Conservation (phyloP, 2,329 filamentous ascomycete genomes). For the Hawksworthiomyces lignivorus region DNA sequence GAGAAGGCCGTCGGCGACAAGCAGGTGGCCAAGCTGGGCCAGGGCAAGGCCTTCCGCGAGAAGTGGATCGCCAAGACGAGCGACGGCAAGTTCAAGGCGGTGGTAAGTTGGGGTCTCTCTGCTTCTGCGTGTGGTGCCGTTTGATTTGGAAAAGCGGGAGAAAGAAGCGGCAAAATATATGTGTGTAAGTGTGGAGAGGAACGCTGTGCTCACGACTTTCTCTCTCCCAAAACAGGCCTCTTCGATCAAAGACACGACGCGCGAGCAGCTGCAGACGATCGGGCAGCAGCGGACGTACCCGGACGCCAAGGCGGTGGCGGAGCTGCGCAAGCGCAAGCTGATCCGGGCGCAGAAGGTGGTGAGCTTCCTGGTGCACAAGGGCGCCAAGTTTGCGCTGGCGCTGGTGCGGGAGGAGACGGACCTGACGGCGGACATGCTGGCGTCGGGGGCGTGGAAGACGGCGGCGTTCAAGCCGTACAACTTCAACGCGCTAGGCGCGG, state of each 20-base stretch:
- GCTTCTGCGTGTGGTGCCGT: too few species aligned
- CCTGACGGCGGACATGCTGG: constrained; percentile 86
- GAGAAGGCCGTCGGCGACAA: constrained; percentile 64
- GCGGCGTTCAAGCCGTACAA: constrained; percentile 69
- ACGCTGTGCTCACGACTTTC: too few species aligned
- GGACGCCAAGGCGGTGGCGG: constrained; percentile 68
- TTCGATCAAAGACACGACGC: constrained; percentile 71
- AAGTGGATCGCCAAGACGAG: constrained; percentile 61
- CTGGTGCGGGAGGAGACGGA: constrained; percentile 92
- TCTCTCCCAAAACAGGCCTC: constrained; percentile 45
- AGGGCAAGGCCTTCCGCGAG: constrained; percentile 85
- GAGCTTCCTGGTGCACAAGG: constrained; percentile 76
- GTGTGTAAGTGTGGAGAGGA: too few species aligned
- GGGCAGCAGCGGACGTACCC: constrained; percentile 57
- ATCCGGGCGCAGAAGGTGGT: constrained; percentile 77
- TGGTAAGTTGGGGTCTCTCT: constrained; percentile 29
- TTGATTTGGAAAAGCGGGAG: too few species aligned
- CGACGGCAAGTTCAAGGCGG: constrained; percentile 43
- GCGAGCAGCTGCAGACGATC: constrained; percentile 66
- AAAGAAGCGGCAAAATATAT: too few species aligned
- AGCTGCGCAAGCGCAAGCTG: constrained; percentile 89
- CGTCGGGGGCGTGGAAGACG: constrained; percentile 83
- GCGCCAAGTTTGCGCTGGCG: constrained; percentile 78
- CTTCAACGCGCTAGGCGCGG: constrained; percentile 47
- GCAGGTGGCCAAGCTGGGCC: constrained; percentile 71